A percentile compares a stretch with the other conserved stretches of the same genome.
These are phyloP conservation scores for Boletus subparvulus DNA, from an alignment of 768 basidiomycete species.

Conservation along the genomic window DNA sequence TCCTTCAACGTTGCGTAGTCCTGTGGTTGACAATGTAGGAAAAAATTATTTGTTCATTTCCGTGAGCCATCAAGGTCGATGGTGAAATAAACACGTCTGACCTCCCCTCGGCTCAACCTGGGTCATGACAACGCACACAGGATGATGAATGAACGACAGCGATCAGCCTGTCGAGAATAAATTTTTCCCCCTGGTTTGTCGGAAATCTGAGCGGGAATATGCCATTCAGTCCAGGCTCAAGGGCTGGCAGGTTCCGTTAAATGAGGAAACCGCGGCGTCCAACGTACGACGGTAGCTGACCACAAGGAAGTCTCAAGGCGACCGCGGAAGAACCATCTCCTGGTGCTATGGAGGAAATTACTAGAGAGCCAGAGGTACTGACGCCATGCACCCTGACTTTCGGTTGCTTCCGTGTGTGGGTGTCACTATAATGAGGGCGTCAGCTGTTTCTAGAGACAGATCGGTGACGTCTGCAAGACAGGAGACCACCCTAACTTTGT, in stretches of 20 bases:
- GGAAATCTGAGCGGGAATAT: slow-evolving; percentile 15
- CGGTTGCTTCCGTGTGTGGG: slow-evolving; percentile 9
- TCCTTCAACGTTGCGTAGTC: slow-evolving; percentile 13
- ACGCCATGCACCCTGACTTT: slow-evolving; percentile 10
- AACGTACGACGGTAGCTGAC: slow-evolving; percentile 7
- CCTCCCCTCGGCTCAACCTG: slow-evolving; percentile 10
- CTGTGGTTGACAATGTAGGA: slow-evolving; percentile 13
- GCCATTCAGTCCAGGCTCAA: neutral
- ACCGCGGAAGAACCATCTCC: slow-evolving; percentile 17
- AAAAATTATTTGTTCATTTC: slow-evolving; percentile 34
- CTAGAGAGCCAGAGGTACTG: slow-evolving; percentile 2
- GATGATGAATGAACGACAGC: slow-evolving; percentile 21
- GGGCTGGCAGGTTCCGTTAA: slow-evolving; percentile 22
- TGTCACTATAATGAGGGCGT: slow-evolving; percentile 17
- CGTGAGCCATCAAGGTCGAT: slow-evolving; percentile 20
- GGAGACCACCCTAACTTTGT: slow-evolving; percentile 11
- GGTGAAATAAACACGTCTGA: slow-evolving; percentile 25
- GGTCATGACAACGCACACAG: slow-evolving; percentile 1
- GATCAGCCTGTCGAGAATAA: slow-evolving; percentile 13
- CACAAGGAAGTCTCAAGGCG: slow-evolving; percentile 30
- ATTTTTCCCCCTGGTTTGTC: slow-evolving; percentile 8
- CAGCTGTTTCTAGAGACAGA: slow-evolving; percentile 7
- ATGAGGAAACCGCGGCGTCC: slow-evolving; percentile 7
- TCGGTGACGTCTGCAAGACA: slow-evolving; percentile 21
- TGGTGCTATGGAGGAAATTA: slow-evolving; percentile 14